Evolutionary conservation across 2,329 filamentous ascomycete genomes (phyloP).

Genomic region (Xylaria sp.): DNA sequence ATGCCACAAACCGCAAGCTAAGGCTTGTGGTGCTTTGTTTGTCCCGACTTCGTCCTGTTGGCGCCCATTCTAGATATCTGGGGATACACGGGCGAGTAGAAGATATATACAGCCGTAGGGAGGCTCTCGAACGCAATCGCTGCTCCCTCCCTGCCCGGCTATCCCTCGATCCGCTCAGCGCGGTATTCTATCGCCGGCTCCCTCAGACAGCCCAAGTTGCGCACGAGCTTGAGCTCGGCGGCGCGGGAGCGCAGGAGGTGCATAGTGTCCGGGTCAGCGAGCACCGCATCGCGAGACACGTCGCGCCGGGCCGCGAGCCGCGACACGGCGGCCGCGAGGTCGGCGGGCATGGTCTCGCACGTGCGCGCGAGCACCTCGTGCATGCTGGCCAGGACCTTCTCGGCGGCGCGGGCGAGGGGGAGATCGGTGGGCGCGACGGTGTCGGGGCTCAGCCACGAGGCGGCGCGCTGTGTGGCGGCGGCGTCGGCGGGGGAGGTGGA

Average conservation of each 20-base stretch:
- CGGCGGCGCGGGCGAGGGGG: slow-evolving; percentile 80
- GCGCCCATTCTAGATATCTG: neutral
- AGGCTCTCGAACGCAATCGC: too few relatives aligned
- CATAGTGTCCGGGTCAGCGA: slow-evolving; percentile 56
- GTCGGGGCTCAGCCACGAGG: slow-evolving; percentile 80
- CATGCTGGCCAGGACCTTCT: slow-evolving; percentile 92
- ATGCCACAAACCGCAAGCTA: neutral
- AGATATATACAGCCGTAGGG: neutral
- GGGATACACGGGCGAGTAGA: neutral
- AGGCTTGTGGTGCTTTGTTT: neutral
- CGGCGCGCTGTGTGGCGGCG: slow-evolving; percentile 52
- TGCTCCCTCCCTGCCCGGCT: too few relatives aligned
- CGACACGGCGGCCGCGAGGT: slow-evolving; percentile 52
- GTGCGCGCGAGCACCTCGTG: slow-evolving; percentile 79
- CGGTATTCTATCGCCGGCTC: slow-evolving; percentile 69
- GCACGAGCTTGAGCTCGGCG: slow-evolving; percentile 84
- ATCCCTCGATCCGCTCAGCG: slow-evolving; percentile 58
- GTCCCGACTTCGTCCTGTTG: neutral
- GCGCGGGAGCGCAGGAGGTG: slow-evolving; percentile 79
- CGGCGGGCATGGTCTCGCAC: slow-evolving; percentile 64
- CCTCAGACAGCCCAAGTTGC: slow-evolving; percentile 72
- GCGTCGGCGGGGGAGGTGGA: slow-evolving; percentile 47
- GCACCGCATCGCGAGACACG: slow-evolving; percentile 37
- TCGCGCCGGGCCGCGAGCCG: slow-evolving; percentile 38
- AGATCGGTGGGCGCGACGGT: slow-evolving; percentile 70